These are phyloP conservation scores for Oenanthe javanica DNA, from an alignment of 140 eudicot genomes.

Conservation along the genomic window DNA sequence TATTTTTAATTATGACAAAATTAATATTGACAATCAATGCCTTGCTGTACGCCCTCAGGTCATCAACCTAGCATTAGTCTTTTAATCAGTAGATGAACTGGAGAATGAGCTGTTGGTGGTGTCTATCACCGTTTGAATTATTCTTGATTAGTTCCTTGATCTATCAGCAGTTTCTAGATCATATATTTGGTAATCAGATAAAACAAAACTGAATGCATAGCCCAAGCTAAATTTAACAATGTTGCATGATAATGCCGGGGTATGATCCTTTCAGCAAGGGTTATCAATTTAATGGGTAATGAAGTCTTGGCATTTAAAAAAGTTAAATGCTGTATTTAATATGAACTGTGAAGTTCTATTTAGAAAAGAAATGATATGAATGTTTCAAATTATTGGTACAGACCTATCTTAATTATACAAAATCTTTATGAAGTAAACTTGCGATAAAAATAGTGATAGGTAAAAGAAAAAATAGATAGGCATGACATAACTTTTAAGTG, in stretches of 20 bases:
- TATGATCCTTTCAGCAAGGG: neutral
- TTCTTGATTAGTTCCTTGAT: neutral
- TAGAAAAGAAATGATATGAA: neutral
- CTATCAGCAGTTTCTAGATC: neutral
- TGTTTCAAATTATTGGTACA: neutral
- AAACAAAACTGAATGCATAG: neutral
- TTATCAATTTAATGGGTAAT: neutral
- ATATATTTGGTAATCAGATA: neutral
- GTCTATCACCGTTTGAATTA: neutral
- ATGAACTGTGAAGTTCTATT: neutral
- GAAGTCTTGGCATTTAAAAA: neutral
- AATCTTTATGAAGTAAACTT: neutral
- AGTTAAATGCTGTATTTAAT: neutral
- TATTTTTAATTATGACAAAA: neutral
- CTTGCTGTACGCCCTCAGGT: neutral
- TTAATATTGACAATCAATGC: neutral
- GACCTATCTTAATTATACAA: neutral
- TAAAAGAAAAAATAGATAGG: neutral
- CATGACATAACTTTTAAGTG: neutral
- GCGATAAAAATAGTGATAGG: neutral
- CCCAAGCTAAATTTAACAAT: neutral
- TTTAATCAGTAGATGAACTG: neutral
- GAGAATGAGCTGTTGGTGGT: neutral
- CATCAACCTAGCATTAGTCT: neutral
- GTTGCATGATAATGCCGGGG: neutral